These are phyloP conservation scores for Floccularia luteovirens DNA, from an alignment of 768 basidiomycete genomes.

Conservation along the genomic window DNA sequence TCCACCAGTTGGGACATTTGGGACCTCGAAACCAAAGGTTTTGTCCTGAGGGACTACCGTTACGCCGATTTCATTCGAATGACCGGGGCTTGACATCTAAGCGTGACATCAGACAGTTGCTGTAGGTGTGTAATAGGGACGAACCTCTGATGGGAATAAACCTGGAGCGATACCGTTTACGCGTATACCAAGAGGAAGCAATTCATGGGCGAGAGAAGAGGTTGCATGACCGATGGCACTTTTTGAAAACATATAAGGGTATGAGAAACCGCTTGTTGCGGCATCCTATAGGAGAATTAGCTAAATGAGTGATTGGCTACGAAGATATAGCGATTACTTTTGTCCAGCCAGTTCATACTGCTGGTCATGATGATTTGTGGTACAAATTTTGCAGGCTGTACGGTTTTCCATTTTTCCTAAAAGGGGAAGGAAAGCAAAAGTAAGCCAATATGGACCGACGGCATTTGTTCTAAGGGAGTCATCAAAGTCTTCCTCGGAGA, in stretches of 20 bases:
- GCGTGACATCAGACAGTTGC: not conserved
- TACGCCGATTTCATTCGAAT: conserved; percentile 15
- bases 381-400: conserved; percentile 25
- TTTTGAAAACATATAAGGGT: conserved; percentile 41
- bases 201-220: conserved; percentile 35
- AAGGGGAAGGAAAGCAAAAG: conserved; percentile 48
- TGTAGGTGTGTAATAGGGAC: too few relatives aligned
- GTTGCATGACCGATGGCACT: conserved; percentile 40
- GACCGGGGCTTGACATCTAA: conserved; percentile 22
- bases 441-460: conserved; percentile 44
- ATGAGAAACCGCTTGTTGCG: conserved; percentile 27
- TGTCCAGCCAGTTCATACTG: conserved; percentile 46
- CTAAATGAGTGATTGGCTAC: not conserved
- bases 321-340: conserved; percentile 23
- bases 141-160: conserved; percentile 21
- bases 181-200: conserved; percentile 36
- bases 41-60: conserved; percentile 12
- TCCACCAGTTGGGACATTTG: conserved; percentile 23
- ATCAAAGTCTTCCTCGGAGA: conserved; percentile 28
- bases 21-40: conserved; percentile 21
- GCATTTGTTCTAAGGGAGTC: conserved; percentile 29
- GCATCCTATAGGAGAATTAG: conserved; percentile 21
- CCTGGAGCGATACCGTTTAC: conserved; percentile 44
- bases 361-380: conserved; percentile 43
- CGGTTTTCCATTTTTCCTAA: conserved; percentile 37